Evolutionary conservation across 805 yeast species (phyloP).

Genomic region (Wickerhamiella bombiphila): DNA sequence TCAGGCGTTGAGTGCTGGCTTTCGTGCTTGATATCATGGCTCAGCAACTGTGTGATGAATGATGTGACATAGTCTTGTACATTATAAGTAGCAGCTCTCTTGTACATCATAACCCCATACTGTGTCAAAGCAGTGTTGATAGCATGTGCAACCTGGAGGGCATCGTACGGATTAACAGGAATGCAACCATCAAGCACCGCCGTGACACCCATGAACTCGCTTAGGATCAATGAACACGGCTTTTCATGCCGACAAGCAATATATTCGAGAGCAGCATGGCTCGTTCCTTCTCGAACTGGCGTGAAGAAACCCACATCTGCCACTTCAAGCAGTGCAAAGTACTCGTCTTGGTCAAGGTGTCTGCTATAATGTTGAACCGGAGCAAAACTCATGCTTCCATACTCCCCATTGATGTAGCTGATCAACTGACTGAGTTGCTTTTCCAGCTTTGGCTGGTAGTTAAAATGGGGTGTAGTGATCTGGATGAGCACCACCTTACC

Average conservation of each 20-base stretch:
- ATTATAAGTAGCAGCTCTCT: constrained; percentile 52
- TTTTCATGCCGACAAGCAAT: constrained; percentile 60
- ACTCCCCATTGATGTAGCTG: constrained; percentile 66
- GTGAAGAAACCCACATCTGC: constrained; percentile 87
- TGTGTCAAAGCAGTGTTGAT: constrained; percentile 48
- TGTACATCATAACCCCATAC: constrained; percentile 33
- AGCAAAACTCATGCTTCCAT: constrained; percentile 64
- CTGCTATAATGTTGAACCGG: constrained; percentile 91
- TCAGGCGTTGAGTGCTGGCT: constrained; percentile 61
- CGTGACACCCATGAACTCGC: constrained; percentile 91
- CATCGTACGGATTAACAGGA: constrained; percentile 93
- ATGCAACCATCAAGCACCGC: constrained; percentile 31
- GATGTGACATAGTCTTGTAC: constrained; percentile 67
- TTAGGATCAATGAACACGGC: constrained; percentile 62
- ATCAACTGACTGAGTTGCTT: constrained; percentile 73
- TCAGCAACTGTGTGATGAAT: constrained; percentile 34
- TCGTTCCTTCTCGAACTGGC: constrained; percentile 90
- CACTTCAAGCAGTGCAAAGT: constrained; percentile 69
- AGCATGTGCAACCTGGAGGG: constrained; percentile 79
- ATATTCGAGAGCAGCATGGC: constrained; percentile 85
- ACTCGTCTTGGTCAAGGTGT: constrained; percentile 77
- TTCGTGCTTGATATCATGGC: constrained; percentile 25
- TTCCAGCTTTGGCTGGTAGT: constrained; percentile 50
- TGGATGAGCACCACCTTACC: constrained; percentile 79
- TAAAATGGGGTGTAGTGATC: constrained; percentile 69